Base-by-base conservation (phyloP, 768 basidiomycete species). In the Austroboletus eburneus region DNA sequence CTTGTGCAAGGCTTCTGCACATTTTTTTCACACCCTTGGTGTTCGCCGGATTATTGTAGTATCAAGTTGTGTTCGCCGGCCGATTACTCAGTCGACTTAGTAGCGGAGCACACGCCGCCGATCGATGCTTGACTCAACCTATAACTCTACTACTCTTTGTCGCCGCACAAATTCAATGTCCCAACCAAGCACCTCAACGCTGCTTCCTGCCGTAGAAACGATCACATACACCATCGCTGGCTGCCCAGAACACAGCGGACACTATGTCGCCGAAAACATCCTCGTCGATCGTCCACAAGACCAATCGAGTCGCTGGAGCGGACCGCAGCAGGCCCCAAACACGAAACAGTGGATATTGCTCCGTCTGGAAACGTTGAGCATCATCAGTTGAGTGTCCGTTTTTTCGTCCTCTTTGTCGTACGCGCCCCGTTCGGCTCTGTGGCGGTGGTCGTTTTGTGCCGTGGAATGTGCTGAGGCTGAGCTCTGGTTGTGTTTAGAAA, bases 231-330 rank as follows among this genome's bases (percentile, higher is more conserved):
- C 73, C 0, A 78, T 88, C 27, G 73, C 74, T 0, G 73, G 74
- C 18, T 78, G 79, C 32, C 83, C 84, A n/a, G 76, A 84, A 29
- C 85, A 85, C 63, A 87, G 84, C 55, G 82, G 81, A 3, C 73
- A 70, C 52, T 88, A 87, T 67, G 72, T 70, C 22, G 75, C 85
- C 3, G 79, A 86, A 49, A 83, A 88, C 51, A 85, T 90, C 45
- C 64, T 83, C 21, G 67, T 78, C 17, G 80, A 88, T 62, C 72
- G 70, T 17, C 85, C 85, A 0, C 62, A 65, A 42, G 84, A 88
- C 57, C 79, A 78, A 47, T 69, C 72, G 3, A 88, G 85, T 59
- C 69, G 88, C 69, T 90, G 87, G 87, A 89, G 85, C 41, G 83
- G 82, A 6, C 80, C 79, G 4, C 72, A 77, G 39, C 79, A 82